Percentiles rank a stretch among this genome's conserved stretches.
Conservation (phyloP, 805 yeast genomes). For the Yamadazyma kitorensis region DNA sequence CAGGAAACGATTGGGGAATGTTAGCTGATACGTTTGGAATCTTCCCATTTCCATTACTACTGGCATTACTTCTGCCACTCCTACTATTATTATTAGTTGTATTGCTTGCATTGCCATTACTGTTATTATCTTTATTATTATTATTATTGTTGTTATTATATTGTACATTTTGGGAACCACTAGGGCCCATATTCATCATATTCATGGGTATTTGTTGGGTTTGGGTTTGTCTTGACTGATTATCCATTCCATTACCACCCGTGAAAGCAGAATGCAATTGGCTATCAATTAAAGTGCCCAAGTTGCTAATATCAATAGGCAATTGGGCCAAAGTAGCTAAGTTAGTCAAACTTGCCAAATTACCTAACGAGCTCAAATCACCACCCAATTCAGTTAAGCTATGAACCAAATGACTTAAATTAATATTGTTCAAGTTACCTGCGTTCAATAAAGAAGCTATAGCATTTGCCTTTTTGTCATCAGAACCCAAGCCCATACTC, state of each 20-base stretch:
- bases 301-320: constrained; percentile 37
- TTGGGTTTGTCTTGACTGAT: background rate
- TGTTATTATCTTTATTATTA: background rate
- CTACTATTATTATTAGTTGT: background rate
- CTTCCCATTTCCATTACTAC: background rate
- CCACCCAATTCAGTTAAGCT: constrained; percentile 35
- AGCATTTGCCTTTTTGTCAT: no score
- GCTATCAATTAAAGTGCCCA: constrained; percentile 28
- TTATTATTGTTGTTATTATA: background rate
- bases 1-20: constrained; percentile 12
- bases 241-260: constrained; percentile 2
- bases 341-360: constrained; percentile 36
- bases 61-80: constrained; percentile 3
- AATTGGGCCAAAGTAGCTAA: constrained; percentile 43
- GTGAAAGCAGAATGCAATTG: constrained; percentile 12
- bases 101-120: background rate
- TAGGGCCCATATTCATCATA: background rate
- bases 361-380: constrained; percentile 34
- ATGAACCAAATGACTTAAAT: constrained; percentile 41
- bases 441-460: constrained; percentile 24
- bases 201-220: background rate
- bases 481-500: no score
- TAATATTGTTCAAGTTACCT: constrained; percentile 41
- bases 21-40: constrained; percentile 12
- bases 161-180: background rate